Conservation (phyloP, 805 yeast genomes). For the Millerago galiae region DNA sequence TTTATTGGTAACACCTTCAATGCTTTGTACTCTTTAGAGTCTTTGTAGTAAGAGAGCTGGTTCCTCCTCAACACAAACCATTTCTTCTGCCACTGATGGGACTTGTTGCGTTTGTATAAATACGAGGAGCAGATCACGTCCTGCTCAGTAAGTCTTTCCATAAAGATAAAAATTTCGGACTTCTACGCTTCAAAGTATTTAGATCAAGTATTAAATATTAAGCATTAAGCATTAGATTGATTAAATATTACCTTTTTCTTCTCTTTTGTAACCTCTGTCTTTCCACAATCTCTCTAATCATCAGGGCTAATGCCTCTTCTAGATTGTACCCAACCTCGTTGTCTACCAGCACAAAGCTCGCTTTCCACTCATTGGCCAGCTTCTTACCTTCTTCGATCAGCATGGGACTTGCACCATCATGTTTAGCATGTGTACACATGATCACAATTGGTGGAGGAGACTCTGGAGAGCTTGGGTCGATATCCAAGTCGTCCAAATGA, state of each 20-base stretch:
- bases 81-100: constrained; percentile 32
- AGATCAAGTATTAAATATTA: no score
- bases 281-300: constrained; percentile 57
- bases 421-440: constrained; percentile 56
- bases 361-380: constrained; percentile 54
- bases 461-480: constrained; percentile 32
- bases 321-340: constrained; percentile 42
- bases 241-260: background rate
- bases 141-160: constrained; percentile 8
- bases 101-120: constrained; percentile 27
- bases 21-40: constrained; percentile 33
- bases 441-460: constrained; percentile 62
- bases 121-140: constrained; percentile 24
- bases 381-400: constrained; percentile 51
- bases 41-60: constrained; percentile 35
- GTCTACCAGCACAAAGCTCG: constrained; percentile 62
- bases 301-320: constrained; percentile 49
- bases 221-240: no score
- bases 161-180: no score
- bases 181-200: no score
- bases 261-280: constrained; percentile 26
- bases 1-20: constrained; percentile 25
- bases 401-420: constrained; percentile 53
- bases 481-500: constrained; percentile 26
- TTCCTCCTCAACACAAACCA: constrained; percentile 36